Evolutionary conservation across 2,329 filamentous ascomycete species (phyloP), one percentile per base, ranked within the genome.

Genomic region (Magnaporthiopsis incrustans): DNA sequence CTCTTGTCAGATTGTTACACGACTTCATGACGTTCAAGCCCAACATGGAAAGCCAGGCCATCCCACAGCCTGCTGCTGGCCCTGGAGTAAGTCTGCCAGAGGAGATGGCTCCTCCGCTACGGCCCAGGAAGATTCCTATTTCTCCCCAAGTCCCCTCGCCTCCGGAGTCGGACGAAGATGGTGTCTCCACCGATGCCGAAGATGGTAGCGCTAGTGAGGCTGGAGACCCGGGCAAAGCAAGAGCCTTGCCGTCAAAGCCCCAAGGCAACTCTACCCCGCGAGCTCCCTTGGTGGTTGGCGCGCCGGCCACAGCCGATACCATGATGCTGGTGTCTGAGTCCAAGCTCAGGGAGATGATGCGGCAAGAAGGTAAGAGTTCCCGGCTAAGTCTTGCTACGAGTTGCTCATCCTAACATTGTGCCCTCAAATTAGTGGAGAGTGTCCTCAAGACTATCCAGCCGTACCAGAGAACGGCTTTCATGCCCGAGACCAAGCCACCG

Each of bases 291-390:
- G 59, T 18, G n/a, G 15, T 33, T 60, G 33, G 14, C 18, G 32
- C 6, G 15, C 15, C n/a, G n/a, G n/a, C 33, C 11, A 2, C 32
- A n/a, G 18, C 32, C 26, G n/a, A 38, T 30, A 25, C 18, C 25
- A 63, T 57, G 56, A n/a, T 44, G 25, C 15, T 63, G 27, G 8
- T 63, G n/a, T 57, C 61, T 11, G 50, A 56, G 26, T 25, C 30
- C 3, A 33, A 57, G 32, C 61, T 62, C 11, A 33, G 61, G 35
- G 61, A 62, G 50, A 62, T 62, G 11, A 58, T 62, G 53, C 50
- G 44, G 35, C 44, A 62, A 38, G 53, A 63, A 63, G 33, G 61
- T 35, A 62, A 50, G 60, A 27, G n/a, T 30, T 25, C 30, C 26
- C 57, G 4, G 4, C 14, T 4, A 7, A n/a, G 22, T 8, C 18